Evolutionary conservation across 129 eudicot species (phyloP).

Genomic region (Mikania micrantha): DNA sequence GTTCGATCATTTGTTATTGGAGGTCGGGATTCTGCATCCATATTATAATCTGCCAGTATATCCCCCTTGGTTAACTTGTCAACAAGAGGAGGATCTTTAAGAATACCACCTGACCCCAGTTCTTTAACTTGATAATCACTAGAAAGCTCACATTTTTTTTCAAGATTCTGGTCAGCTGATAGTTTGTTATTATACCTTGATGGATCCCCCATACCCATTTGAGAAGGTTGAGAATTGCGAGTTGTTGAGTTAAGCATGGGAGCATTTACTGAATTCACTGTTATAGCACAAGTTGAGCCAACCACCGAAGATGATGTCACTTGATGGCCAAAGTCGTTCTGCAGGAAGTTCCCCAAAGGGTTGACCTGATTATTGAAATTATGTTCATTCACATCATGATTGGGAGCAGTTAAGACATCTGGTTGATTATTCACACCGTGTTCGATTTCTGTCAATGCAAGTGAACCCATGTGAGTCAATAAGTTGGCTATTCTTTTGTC

Average conservation of each 20-base stretch:
- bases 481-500: slow-evolving; percentile 43
- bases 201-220: slow-evolving; percentile 20
- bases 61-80: slow-evolving; percentile 41
- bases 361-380: slow-evolving; percentile 44
- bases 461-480: slow-evolving; percentile 60
- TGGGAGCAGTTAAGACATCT: slow-evolving; percentile 31
- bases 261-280: slow-evolving; percentile 63
- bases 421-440: slow-evolving; percentile 46
- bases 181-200: slow-evolving; percentile 19
- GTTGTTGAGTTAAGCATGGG: slow-evolving; percentile 75
- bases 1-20: slow-evolving; percentile 34
- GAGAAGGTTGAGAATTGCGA: slow-evolving; percentile 38
- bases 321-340: slow-evolving; percentile 53
- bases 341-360: slow-evolving; percentile 60
- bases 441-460: slow-evolving; percentile 88
- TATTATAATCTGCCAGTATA: slow-evolving; percentile 20
- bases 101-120: slow-evolving; percentile 22
- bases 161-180: slow-evolving; percentile 30
- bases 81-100: slow-evolving; percentile 31
- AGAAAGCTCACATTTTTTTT: slow-evolving; percentile 22
- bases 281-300: slow-evolving; percentile 71
- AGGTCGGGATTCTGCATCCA: slow-evolving; percentile 41
- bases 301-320: slow-evolving; percentile 70
- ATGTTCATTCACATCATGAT: slow-evolving; percentile 41
- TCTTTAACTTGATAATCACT: slow-evolving; percentile 24